Base-by-base conservation (phyloP, 2,329 filamentous ascomycete species). In the Keithomyces neogunnii region DNA sequence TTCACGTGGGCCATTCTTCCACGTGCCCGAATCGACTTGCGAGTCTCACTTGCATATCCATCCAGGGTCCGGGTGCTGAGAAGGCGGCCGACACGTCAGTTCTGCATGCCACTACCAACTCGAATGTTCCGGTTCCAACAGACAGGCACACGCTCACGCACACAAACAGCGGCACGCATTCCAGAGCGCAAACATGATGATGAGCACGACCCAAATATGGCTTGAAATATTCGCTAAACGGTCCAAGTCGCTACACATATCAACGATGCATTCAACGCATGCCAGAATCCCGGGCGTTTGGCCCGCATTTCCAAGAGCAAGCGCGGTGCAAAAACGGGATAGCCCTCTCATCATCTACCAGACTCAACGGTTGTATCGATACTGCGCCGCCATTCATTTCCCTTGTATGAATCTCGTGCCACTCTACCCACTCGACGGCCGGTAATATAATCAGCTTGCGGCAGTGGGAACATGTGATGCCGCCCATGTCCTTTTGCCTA, bases 351-450 rank as follows among this genome's bases (percentile, higher is more conserved):
- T 66, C 64, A 30, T 62, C 53, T 1, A 60, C 60, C 51, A 53
- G 59, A 42, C 64, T 69, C 39, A 68, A 55, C 5, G 63, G 60
- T 29, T 51, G 55, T 50, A 60, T 51, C 3, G 49, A 55, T 28
- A 51, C 28, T 29, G 30, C n/a, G 11, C 31, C 49, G 6, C 55
- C 38, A n/a, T 43, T 28, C 11, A 47, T 32, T 8, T 50, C 47
- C 28, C 58, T 56, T 10, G 57, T 60, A 29, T 57, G 53, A 29
- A 71, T 50, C 52, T 76, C 71, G 62, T 77, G 80, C 77, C 82
- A 85, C 59, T 85, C 82, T 6, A 85, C 65, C 82, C 82, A 85
- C 59, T 81, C 73, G 0, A 76, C 69, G 3, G 73, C 64, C 3
- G 81, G 76, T 28, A 77, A 67, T 5, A 81, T 66, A 3, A 78